Evolutionary conservation across 23 red algal genomes (phyloP).

Genomic region (Gracilaria gracilis): DNA sequence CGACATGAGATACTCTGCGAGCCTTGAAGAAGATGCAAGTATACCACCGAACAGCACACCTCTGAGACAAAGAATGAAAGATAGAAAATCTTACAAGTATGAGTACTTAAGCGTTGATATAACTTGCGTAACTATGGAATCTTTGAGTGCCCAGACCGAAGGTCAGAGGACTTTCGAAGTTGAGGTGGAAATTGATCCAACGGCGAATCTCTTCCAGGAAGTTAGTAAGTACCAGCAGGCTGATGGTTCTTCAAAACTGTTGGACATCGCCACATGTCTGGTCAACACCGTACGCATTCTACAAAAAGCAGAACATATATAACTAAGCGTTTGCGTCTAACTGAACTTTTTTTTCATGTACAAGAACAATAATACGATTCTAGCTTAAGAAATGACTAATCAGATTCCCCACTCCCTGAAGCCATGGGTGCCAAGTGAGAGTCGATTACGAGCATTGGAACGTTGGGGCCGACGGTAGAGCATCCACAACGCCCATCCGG

Average conservation of each 20-base stretch:
- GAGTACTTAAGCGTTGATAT: slow-evolving; percentile 83
- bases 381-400: not conserved
- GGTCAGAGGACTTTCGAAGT: slow-evolving; percentile 59
- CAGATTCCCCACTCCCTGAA: not conserved
- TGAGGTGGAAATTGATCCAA: slow-evolving; percentile 79
- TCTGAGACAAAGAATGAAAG: slow-evolving; percentile 53
- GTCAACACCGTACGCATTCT: slow-evolving; percentile 66
- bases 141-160: not conserved
- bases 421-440: not conserved
- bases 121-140: slow-evolving; percentile 59
- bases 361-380: not conserved
- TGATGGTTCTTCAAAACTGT: slow-evolving; percentile 52
- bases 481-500: slow-evolving; percentile 48
- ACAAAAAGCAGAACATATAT: not conserved
- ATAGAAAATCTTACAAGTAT: slow-evolving; percentile 82
- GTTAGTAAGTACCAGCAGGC: slow-evolving; percentile 43
- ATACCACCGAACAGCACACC: slow-evolving; percentile 33
- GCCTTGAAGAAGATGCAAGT: slow-evolving; percentile 56
- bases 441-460: not conserved
- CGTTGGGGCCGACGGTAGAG: slow-evolving; percentile 18
- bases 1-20: slow-evolving; percentile 81
- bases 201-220: slow-evolving; percentile 44
- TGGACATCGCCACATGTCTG: slow-evolving; percentile 60
- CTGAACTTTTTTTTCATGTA: not conserved
- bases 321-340: not conserved